A percentile compares a stretch with the other conserved stretches of the same genome.
Evolutionary conservation across 2,329 filamentous ascomycete species (phyloP).

Genomic region (Pestalotiopsis sp.): DNA sequence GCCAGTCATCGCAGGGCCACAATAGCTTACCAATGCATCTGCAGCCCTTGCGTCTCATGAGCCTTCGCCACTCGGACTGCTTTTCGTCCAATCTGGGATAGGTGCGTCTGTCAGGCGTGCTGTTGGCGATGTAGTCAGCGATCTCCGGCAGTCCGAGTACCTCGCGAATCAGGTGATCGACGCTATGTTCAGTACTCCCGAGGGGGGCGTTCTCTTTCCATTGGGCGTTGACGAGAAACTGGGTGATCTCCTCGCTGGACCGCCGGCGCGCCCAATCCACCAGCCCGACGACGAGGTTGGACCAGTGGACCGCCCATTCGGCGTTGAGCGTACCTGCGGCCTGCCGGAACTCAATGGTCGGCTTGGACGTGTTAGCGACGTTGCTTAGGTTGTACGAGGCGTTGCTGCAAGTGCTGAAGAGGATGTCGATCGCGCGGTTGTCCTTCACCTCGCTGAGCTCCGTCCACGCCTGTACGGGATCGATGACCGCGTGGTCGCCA

Average conservation of each 20-base stretch:
- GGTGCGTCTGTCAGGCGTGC: neutral
- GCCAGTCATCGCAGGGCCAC: neutral
- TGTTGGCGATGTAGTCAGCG: neutral
- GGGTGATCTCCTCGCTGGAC: neutral
- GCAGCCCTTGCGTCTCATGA: too few species aligned
- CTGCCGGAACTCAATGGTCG: constrained; percentile 3
- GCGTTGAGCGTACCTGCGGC: neutral
- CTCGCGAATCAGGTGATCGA: neutral
- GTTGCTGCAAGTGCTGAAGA: neutral
- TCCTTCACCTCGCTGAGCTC: neutral
- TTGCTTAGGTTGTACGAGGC: neutral
- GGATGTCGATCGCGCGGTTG: neutral
- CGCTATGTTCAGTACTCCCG: too few species aligned
- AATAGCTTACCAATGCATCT: neutral
- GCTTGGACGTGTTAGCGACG: neutral
- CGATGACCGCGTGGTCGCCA: too few species aligned
- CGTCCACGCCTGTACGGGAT: neutral
- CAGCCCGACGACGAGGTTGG: neutral
- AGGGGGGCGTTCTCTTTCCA: neutral
- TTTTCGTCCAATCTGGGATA: neutral
- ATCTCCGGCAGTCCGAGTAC: neutral
- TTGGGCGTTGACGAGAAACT: neutral
- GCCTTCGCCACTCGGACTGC: neutral
- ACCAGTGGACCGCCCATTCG: neutral
- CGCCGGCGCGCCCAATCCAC: neutral